Percentiles rank a stretch among this genome's conserved stretches.
Conservation (phyloP, 169 alveolate species). For the Miamiensis avidus region DNA sequence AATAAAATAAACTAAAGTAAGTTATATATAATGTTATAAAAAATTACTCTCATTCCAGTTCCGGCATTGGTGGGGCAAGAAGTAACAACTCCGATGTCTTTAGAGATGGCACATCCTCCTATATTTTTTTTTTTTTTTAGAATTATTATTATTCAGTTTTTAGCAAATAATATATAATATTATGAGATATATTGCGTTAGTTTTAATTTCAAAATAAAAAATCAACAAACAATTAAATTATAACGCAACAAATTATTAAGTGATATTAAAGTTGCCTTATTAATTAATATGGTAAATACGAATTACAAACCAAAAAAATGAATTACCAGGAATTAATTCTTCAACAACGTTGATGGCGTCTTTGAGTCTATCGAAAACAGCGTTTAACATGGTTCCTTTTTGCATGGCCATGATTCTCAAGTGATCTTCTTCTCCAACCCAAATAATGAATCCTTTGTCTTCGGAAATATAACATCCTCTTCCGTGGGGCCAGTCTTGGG, state of each 20-base stretch:
- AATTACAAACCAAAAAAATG: too few species aligned
- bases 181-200: too few species aligned
- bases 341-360: constrained; percentile 15
- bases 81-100: constrained; percentile 39
- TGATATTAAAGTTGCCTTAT: too few species aligned
- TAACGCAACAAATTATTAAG: too few species aligned
- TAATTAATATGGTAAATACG: too few species aligned
- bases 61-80: constrained; percentile 32
- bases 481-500: constrained; percentile 31
- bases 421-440: constrained; percentile 62
- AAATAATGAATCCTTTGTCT: constrained; percentile 29
- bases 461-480: constrained; percentile 24
- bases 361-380: constrained; percentile 31
- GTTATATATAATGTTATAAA: neutral
- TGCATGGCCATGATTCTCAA: constrained; percentile 57
- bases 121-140: too few species aligned
- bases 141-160: too few species aligned
- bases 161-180: too few species aligned
- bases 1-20: neutral
- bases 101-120: constrained; percentile 29
- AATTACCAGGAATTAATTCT: constrained; percentile 14
- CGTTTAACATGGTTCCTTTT: constrained; percentile 27
- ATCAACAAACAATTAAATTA: too few species aligned
- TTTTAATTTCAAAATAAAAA: too few species aligned
- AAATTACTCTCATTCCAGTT: neutral